These are phyloP conservation scores for Lathyrus tuberosus DNA, from an alignment of 306 rosid species.

Conservation along the genomic window DNA sequence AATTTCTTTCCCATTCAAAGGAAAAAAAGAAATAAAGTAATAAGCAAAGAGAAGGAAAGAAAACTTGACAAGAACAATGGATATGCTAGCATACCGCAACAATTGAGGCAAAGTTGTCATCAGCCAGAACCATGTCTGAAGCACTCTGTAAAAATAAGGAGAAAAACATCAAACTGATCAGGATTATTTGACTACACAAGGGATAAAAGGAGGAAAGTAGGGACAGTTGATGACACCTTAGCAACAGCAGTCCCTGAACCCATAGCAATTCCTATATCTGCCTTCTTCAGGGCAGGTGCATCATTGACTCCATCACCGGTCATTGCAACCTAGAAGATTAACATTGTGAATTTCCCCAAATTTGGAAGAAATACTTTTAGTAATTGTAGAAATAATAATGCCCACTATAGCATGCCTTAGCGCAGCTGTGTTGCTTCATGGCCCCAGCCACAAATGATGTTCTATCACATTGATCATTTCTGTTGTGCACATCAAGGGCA, in stretches of 20 bases:
- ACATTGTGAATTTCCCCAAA: conserved; percentile 33
- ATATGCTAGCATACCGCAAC: conserved; percentile 74
- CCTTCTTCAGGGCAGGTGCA: conserved; percentile 96
- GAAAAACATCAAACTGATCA: conserved; percentile 11
- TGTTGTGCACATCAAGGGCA: conserved; percentile 3
- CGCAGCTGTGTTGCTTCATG: conserved; percentile 19
- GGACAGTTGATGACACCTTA: conserved; percentile 61
- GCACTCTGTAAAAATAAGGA: conserved; percentile 67
- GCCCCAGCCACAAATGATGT: conserved; percentile 7
- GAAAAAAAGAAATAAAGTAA: conserved; percentile 4
- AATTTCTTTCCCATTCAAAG: conserved; percentile 15
- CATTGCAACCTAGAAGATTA: conserved; percentile 85
- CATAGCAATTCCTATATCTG: conserved; percentile 99
- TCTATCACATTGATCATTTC: not conserved
- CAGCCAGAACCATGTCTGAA: conserved; percentile 96
- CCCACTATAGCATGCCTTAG: not conserved
- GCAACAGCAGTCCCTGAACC: conserved; percentile 99
- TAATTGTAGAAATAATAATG: conserved; percentile 23
- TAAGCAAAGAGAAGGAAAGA: not conserved
- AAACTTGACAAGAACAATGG: conserved; percentile 32
- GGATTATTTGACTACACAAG: conserved; percentile 32
- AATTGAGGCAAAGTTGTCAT: conserved; percentile 95
- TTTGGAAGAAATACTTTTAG: conserved; percentile 10
- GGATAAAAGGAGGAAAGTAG: not conserved
- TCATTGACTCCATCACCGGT: conserved; percentile 99